Evolutionary conservation across 768 basidiomycete genomes (phyloP), one percentile per base, ranked within the genome.

Genomic region (Tulasnella sp.): DNA sequence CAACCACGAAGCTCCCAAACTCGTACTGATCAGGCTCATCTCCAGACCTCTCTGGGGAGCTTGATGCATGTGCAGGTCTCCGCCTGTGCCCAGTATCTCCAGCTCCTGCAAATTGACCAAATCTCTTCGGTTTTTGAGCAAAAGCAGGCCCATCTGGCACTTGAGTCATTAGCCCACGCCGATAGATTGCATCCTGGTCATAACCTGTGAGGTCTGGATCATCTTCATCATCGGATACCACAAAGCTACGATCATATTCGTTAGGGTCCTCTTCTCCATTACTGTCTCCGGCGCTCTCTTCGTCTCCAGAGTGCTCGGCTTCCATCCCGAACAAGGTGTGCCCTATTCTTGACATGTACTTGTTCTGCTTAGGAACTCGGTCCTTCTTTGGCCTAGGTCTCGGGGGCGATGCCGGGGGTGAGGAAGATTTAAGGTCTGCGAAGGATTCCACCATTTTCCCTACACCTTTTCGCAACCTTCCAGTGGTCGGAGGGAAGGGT

Each of bases 291-390:
- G 84, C 84, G 58, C 79, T 81, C 48, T 70, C 69, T 59, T 89
- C 87, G 51, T 85, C 84, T 16, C 85, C 87, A 7, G 88, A 90
- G 58, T 88, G 87, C 15, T 64, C 64, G 3, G 87, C 87, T 60
- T 79, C 81, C 29, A 75, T 69, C 57, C 85, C 84, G 45, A 85
- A 69, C 60, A 79, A 69, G 1, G 44, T 49, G 35, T 59, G 54
- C 5, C 45, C 35, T 10, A 53, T 41, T 28, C 39, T 31, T 12
- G 48, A 50, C 2, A 25, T n/a, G n/a, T 48, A 2, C 39, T 41
- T 20, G 10, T 49, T 55, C 51, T 51, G 16, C 37, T 52, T 46
- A 27, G 28, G 24, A n/a, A n/a, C n/a, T n/a, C n/a, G n/a, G n/a
- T n/a, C n/a, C 32, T 28, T 22, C 19, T 37, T 39, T 10, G 31